Conservation (phyloP, 2,329 filamentous ascomycete species). For the Byssoonygena ceratinophila region DNA sequence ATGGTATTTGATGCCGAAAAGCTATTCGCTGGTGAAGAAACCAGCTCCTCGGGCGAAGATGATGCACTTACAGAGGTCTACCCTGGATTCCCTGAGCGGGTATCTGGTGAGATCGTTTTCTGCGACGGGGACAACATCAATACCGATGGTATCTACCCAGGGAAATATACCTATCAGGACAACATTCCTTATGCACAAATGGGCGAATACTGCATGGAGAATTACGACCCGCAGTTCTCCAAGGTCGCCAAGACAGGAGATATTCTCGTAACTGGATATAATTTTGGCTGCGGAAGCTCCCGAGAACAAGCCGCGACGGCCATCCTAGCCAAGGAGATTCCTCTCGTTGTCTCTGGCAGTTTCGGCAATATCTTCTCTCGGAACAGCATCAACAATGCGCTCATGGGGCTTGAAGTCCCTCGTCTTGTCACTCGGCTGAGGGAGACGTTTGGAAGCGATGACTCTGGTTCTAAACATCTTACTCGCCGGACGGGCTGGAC, state of each 20-base stretch:
- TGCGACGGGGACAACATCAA: slow-evolving; percentile 79
- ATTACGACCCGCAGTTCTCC: slow-evolving; percentile 70
- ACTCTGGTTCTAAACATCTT: slow-evolving; percentile 42
- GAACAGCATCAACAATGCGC: slow-evolving; percentile 39
- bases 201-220: slow-evolving; percentile 85
- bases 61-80: slow-evolving; percentile 59
- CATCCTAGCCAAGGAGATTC: slow-evolving; percentile 68
- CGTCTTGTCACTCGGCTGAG: slow-evolving; percentile 27
- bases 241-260: slow-evolving; percentile 56
- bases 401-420: slow-evolving; percentile 32
- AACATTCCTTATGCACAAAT: slow-evolving; percentile 64
- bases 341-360: slow-evolving; percentile 67
- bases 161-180: slow-evolving; percentile 88
- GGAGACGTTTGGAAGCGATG: slow-evolving; percentile 29
- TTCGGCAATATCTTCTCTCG: slow-evolving; percentile 76
- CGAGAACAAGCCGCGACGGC: slow-evolving; percentile 84
- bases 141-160: slow-evolving; percentile 86
- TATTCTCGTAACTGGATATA: slow-evolving; percentile 75
- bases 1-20: slow-evolving; percentile 26
- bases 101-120: slow-evolving; percentile 80
- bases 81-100: slow-evolving; percentile 73
- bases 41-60: neutral
- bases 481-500: slow-evolving; percentile 75
- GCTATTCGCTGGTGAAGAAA: slow-evolving; percentile 10
- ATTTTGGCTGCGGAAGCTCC: slow-evolving; percentile 75